Evolutionary conservation across 306 rosid genomes (phyloP).

Genomic region (Casuarina equisetifolia): DNA sequence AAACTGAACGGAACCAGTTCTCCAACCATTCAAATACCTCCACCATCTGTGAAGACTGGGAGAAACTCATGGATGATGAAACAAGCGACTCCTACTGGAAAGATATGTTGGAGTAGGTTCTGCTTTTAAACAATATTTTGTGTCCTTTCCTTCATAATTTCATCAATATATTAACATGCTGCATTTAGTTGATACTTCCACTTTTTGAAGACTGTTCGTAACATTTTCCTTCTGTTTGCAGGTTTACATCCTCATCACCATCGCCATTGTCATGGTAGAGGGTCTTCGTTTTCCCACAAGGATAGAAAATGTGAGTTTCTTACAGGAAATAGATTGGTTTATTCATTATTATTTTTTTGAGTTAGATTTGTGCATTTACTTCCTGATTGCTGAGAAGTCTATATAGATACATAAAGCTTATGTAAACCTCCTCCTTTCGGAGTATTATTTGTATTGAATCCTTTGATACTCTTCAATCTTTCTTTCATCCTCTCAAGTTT

Average conservation of each 20-base stretch:
- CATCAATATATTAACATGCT: neutral
- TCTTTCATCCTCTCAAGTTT: neutral
- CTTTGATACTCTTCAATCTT: neutral
- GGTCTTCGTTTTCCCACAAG: conserved; percentile 13
- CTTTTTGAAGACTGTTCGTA: neutral
- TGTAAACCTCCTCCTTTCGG: neutral
- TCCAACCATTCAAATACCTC: conserved; percentile 39
- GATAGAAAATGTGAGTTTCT: conserved; percentile 6
- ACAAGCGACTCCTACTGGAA: conserved; percentile 68
- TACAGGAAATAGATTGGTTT: conserved; percentile 22
- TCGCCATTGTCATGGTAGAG: conserved; percentile 45
- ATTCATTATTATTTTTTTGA: conserved; percentile 18
- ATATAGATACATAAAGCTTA: neutral
- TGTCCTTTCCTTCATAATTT: neutral
- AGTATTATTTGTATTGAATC: neutral
- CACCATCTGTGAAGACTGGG: conserved; percentile 63
- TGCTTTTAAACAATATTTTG: neutral
- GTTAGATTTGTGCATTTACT: conserved; percentile 4
- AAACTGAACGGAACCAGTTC: conserved; percentile 24
- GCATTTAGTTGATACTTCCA: neutral
- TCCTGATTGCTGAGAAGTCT: neutral
- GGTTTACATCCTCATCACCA: conserved; percentile 52
- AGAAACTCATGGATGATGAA: conserved; percentile 62
- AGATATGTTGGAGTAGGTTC: conserved; percentile 68
- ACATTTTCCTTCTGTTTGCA: conserved; percentile 39